A percentile compares a stretch with the other conserved stretches of the same genome.
These are phyloP conservation scores for Marchantia paleacea DNA, from an alignment of 225 moss, liverwort and hornwort species.

Conservation along the genomic window DNA sequence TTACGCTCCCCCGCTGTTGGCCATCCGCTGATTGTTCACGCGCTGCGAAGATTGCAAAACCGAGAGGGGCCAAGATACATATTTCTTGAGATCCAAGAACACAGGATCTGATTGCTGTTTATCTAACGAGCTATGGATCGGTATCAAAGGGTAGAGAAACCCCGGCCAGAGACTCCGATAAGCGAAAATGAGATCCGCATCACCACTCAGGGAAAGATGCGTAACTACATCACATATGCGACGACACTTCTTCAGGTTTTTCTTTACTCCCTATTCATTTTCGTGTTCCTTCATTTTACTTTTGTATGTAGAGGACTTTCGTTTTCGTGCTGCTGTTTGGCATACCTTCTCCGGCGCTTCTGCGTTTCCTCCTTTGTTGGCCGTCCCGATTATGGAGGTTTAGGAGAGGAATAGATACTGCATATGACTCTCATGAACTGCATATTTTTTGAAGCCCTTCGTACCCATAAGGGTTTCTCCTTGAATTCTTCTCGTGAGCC, in stretches of 20 bases:
- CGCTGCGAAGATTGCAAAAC: conserved; percentile 19
- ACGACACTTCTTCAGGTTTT: conserved; percentile 96
- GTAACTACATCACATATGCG: conserved; percentile 99
- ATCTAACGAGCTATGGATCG: conserved; percentile 67
- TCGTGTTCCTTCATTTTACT: not conserved
- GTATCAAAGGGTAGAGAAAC: conserved; percentile 99
- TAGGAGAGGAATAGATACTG: too few species aligned
- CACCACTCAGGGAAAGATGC: conserved; percentile 99
- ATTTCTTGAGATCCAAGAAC: conserved; percentile 54
- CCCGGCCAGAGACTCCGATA: conserved; percentile 96
- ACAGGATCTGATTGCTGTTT: conserved; percentile 42
- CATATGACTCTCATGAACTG: not conserved
- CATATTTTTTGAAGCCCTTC: not conserved
- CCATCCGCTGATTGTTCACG: conserved; percentile 10
- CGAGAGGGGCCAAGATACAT: conserved; percentile 30
- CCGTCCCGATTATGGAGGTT: conserved; percentile 5
- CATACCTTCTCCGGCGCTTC: not conserved
- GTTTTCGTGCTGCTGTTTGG: not conserved
- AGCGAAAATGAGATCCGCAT: conserved; percentile 99
- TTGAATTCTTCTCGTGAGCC: not conserved
- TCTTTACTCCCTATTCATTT: not conserved
- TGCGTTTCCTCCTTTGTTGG: not conserved
- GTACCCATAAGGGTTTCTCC: not conserved
- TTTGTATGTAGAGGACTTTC: not conserved
- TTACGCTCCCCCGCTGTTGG: conserved; percentile 18